Base-by-base conservation (phyloP, 1,284 basidiomycete genomes). In the Ganoderma sinense region DNA sequence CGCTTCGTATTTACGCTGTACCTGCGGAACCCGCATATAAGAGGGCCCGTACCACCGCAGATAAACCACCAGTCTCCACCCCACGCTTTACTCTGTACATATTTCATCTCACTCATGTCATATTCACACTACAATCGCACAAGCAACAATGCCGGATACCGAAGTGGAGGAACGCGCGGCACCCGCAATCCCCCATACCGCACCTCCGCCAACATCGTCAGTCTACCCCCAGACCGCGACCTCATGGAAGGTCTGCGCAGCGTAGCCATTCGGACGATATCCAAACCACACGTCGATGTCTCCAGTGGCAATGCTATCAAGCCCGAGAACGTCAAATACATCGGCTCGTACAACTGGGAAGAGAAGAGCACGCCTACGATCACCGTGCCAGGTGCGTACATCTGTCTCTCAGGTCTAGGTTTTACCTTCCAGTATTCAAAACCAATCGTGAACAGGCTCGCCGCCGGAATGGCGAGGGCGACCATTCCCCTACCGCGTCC, bases 341-440 rank as follows among this genome's bases (percentile, higher is more conserved):
- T 88, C 64, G 86, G 86, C 4, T 89, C 89, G 0, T 90, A 89
- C 76, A 87, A 86, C 68, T 89, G 88, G 88, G 73, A 81, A 20
- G 81, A 84, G 69, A 61, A 72, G 67, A n/a, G 60, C 0, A 74
- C 79, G 8, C 85, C 88, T 0, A 87, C 86, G 0, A 88, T 90
- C 61, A 80, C 88, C 29, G 86, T 89, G n/a, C 89, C 89, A 67
- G 88, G 89, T 86, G 74, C 20, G 51, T 60, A 23, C 45, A 13
- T 78, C 63, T 10, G 7, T 16, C 8, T 51, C 20, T 43, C 31
- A 39, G 36, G 36, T n/a, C 45, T 39, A 36, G 29, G 36, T 11
- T 20, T 33, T 23, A 20, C 45, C 36, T 10, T 31, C 3, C 41
- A 29, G n/a, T 26, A 29, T 18, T 61, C 7, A 40, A 2, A 18